Evolutionary conservation across 2,329 filamentous ascomycete genomes (phyloP), one percentile per base, ranked within the genome.

Genomic region (Cercospora nicotianae): DNA sequence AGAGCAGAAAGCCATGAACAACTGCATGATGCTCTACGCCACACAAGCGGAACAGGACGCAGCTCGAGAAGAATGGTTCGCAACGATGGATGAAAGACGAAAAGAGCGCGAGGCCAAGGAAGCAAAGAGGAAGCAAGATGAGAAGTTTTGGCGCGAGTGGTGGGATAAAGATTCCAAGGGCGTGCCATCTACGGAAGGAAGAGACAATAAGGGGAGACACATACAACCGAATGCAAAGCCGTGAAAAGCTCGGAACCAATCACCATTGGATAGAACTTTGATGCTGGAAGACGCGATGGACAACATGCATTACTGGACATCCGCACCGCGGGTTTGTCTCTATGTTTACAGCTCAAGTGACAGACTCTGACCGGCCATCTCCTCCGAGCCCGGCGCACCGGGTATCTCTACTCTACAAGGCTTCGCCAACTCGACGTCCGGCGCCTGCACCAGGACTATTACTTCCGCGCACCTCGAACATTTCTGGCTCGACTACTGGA

Each of bases 1-100:
- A 60, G 86, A 94, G 77, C 91, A 93, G 75, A 89, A 90, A 70
- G 85, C 86, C 39, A 99, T 99, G 95, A 99, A 99, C 82, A 85
- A 84, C 69, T 99, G 95, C 83, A 97, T 99, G 93, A 85, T 94
- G 73, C 81, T 85, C 65, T 91, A 96, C 82, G 94, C 94, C 65
- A 96, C 92, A 71, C 91, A 89, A 71, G 88, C 87, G 64, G 92
- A 96, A 79, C 87, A 96, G 80, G 95, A 99, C 81, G 89, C 88
- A 26, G 95, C 95, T 71, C 85, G 95, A 63, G 91, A 93, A 80
- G 93, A 98, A 78, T 99, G 95, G 95, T 98, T 98, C 79, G 87
- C 89, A 62, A 85, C 87, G 71, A 86, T 92, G 62, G 84, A 92
- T 74, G 87, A 93, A 81, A 85, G 94, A 65, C 86, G 89, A 74